Percentiles rank a stretch among this genome's conserved stretches.
These are phyloP conservation scores for Cladorrhinum sp. DNA, from an alignment of 2,329 filamentous ascomycete species.

Conservation along the genomic window DNA sequence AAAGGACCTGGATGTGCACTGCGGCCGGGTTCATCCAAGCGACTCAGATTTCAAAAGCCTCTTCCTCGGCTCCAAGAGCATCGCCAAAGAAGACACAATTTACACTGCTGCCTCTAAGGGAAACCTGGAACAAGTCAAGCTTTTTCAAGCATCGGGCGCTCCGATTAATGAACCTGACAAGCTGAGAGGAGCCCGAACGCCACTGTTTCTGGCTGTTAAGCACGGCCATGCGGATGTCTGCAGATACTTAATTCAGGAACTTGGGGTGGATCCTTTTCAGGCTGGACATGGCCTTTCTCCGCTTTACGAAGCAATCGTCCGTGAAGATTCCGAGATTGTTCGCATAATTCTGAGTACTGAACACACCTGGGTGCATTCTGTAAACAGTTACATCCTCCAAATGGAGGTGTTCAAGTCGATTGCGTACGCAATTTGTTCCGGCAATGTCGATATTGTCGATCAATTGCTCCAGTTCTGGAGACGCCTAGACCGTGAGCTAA, in stretches of 20 bases:
- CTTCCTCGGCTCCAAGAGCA: not conserved
- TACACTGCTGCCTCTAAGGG: not conserved
- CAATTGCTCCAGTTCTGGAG: too few species aligned
- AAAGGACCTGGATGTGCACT: not conserved
- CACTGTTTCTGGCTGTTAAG: not conserved
- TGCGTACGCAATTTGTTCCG: too few species aligned
- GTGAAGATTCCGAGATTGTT: not conserved
- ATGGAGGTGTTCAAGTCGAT: too few species aligned
- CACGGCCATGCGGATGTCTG: not conserved
- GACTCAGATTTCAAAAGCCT: not conserved
- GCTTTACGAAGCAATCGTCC: not conserved
- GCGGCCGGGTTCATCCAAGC: not conserved
- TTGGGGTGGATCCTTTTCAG: not conserved
- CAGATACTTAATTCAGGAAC: not conserved
- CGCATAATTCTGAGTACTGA: too few species aligned
- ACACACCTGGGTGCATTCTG: too few species aligned
- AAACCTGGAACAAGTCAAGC: not conserved
- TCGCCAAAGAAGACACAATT: not conserved
- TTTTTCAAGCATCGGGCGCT: not conserved
- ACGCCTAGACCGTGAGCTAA: too few species aligned
- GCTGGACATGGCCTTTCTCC: not conserved
- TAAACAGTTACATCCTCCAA: too few species aligned
- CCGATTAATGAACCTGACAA: not conserved
- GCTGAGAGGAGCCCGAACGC: not conserved
- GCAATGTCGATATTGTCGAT: too few species aligned